Base-by-base conservation (phyloP, 192 early-diverging fungal genomes). In the Pilaira anomala region DNA sequence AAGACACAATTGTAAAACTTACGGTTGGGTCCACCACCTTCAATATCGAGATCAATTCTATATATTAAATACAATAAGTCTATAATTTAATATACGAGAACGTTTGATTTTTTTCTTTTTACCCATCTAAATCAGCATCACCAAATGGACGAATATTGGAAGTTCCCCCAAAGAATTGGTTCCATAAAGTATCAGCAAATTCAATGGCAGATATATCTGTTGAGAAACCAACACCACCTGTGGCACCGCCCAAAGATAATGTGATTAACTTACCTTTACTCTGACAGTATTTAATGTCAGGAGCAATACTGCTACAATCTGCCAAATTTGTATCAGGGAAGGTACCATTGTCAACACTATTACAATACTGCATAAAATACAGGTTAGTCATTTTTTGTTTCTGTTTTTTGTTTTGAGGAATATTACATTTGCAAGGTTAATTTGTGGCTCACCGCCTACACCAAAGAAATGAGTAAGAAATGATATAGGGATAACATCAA, bases 261-360 rank as follows among this genome's bases (percentile, higher is more conserved):
- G 85, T 70, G 2, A 91, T 67, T 5, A 69, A 67, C 42, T 86
- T 88, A 3, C 87, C 89, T 24, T 77, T 67, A 9, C 65, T 60
- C 63, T 91, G 89, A 74, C 89, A 91, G 29, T 73, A 62, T 49
- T 82, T 75, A 71, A 91, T 88, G 53, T 87, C 87, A 8, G 64
- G 46, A 13, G 75, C 83, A 13, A 91, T 58, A 24, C 71, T 59
- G 5, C 78, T 77, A 62, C 86, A 88, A 58, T 85, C 73, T 36
- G 81, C 78, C 49, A 90, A 60, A 7, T 63, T 19, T 21, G 83
- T 79, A 13, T 76, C 77, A 0, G 82, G 59, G 60, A 85, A 88
- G 3, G 78, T 81, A 5, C 60, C 48, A 21, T 74, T 67, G 63
- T 85, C 85, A 29, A 69, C 69, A 39, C 18, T 41, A 49, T 71